These are phyloP conservation scores for Nitzschia inconspicua DNA, from an alignment of 108 stramenopile species.

Conservation along the genomic window DNA sequence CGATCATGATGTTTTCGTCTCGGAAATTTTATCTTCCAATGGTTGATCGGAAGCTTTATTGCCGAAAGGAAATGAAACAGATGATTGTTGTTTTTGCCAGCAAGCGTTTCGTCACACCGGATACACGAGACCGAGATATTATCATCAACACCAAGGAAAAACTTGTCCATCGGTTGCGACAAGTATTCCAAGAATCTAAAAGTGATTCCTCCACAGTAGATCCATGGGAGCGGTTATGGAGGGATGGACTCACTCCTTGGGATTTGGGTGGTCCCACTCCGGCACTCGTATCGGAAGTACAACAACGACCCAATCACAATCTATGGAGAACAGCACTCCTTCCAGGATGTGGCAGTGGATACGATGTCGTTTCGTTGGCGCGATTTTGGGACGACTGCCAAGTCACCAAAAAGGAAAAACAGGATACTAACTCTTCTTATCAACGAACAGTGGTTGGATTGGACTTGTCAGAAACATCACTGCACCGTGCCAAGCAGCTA, in stretches of 20 bases:
- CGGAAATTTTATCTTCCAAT: too few species aligned
- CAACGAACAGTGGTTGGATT: conserved; percentile 13
- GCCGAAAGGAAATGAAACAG: too few species aligned
- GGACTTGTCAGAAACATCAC: conserved; percentile 19
- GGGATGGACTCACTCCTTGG: conserved; percentile 33
- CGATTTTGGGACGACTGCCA: background rate
- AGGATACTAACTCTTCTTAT: background rate
- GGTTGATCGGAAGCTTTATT: too few species aligned
- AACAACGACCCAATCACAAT: background rate
- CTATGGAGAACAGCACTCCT: conserved; percentile 13
- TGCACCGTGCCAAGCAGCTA: conserved; percentile 9
- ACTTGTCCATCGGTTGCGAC: too few species aligned
- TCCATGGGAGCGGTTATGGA: conserved; percentile 29
- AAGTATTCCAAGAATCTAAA: too few species aligned
- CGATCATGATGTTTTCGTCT: too few species aligned
- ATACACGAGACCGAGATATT: too few species aligned
- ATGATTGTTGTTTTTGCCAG: too few species aligned
- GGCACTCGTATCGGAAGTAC: conserved; percentile 13
- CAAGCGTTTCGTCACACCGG: too few species aligned
- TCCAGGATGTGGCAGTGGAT: conserved; percentile 34
- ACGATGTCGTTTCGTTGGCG: conserved; percentile 23
- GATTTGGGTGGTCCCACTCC: conserved; percentile 27
- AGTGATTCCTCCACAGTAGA: background rate
- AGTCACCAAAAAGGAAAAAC: too few species aligned
- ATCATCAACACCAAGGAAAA: too few species aligned